phyloP scores from a whole-genome alignment of 2,329 filamentous ascomycete genomes.

The Apiospora hydei region DNA sequence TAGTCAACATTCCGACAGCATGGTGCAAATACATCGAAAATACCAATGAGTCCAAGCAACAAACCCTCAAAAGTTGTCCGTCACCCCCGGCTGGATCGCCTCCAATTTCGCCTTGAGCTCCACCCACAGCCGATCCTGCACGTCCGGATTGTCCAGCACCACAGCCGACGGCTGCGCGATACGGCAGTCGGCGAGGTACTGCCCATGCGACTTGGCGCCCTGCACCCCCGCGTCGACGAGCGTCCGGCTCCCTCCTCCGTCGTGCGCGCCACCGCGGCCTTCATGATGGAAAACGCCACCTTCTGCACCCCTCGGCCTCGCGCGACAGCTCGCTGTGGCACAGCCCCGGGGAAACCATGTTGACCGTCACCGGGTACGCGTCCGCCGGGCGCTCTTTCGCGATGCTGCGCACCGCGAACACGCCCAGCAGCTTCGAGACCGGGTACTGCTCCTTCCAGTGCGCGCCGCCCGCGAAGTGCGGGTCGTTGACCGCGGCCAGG shows the following conservation, averaged over 20 bases:
- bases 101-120: conserved; percentile 1
- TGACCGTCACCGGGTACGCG: conserved; percentile 52
- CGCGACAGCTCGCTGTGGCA: conserved; percentile 54
- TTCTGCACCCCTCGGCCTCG: conserved; percentile 15
- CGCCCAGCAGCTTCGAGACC: conserved; percentile 43
- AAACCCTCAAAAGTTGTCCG: neutral
- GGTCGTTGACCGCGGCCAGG: conserved; percentile 37
- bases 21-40: too few relatives aligned
- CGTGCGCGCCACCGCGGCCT: conserved; percentile 43
- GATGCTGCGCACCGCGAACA: conserved; percentile 38
- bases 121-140: conserved; percentile 1
- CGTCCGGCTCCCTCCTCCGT: conserved; percentile 55
- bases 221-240: conserved; percentile 46
- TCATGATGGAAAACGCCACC: conserved; percentile 22
- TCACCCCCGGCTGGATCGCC: conserved; percentile 8
- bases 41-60: too few relatives aligned
- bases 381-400: conserved; percentile 28
- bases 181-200: conserved; percentile 50
- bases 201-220: conserved; percentile 53
- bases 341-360: conserved; percentile 59
- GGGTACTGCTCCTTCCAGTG: conserved; percentile 34
- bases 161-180: conserved; percentile 38
- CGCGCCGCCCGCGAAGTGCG: conserved; percentile 5
- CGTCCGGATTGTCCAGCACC: neutral
- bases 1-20: too few relatives aligned